phyloP scores from a whole-genome alignment of 2,329 filamentous ascomycete species.

The Escovopsis weberi region DNA sequence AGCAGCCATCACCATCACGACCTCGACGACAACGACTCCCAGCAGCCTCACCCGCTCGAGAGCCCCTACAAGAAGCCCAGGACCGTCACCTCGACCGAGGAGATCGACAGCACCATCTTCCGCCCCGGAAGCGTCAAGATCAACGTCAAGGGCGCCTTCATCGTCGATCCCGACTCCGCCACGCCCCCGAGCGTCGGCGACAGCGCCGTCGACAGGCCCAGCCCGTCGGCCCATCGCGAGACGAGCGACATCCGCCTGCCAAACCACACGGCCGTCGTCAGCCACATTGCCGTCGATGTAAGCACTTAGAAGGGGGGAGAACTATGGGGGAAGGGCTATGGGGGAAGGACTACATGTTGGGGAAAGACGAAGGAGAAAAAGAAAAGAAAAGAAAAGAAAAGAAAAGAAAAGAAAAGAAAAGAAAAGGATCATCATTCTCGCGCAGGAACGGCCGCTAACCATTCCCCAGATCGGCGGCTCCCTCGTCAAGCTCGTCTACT shows the following conservation, averaged over 20 bases:
- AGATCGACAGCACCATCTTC: constrained; percentile 46
- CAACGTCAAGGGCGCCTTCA: constrained; percentile 93
- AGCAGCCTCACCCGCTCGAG: background rate
- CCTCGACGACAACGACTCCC: constrained; percentile 2
- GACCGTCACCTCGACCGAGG: constrained; percentile 34
- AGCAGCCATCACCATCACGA: background rate
- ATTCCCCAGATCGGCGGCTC: constrained; percentile 76
- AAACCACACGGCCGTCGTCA: constrained; percentile 88
- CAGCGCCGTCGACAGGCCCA: constrained; percentile 27
- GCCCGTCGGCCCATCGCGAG: constrained; percentile 38
- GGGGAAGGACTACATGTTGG: too few relatives aligned
- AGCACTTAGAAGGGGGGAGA: constrained; percentile 19
- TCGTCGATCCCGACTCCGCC: constrained; percentile 65
- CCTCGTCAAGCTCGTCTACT: constrained; percentile 92
- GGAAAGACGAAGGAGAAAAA: too few relatives aligned
- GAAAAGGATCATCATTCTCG: background rate
- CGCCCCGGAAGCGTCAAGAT: constrained; percentile 69
- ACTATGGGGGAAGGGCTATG: too few relatives aligned
- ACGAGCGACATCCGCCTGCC: constrained; percentile 91
- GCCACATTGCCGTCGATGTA: constrained; percentile 93
- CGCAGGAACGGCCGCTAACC: background rate
- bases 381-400: too few relatives aligned
- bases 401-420: too few relatives aligned
- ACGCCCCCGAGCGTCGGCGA: constrained; percentile 27
- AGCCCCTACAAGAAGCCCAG: constrained; percentile 9